Base-by-base conservation (phyloP, 768 basidiomycete genomes). In the Trametes gibbosa region DNA sequence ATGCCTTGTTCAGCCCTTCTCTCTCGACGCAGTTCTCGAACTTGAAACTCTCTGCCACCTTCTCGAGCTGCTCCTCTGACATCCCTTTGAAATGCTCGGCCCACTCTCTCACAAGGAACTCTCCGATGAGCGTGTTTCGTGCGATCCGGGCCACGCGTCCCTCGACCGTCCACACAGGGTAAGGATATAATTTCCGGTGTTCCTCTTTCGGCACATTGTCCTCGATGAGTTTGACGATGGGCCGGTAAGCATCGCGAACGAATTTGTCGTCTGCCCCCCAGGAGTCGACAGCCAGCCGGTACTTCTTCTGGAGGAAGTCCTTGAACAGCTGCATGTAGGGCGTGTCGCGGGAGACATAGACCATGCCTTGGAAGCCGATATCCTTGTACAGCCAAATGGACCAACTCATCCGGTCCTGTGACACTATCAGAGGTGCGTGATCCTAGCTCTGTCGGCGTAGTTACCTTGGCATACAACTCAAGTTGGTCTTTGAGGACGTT, bases 371-470 rank as follows among this genome's bases (percentile, higher is more conserved):
- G 79, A 87, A 88, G 23, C 89, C 89, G 64, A 90, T 87, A 66
- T 90, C 87, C 68, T 89, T 94, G 81, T 89, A 93, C 16, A 91
- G 73, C 92, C 92, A 93, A 74, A 92, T 93, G 0, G 86, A 85
- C 90, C 89, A 92, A 69, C 83, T 84, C 61, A 87, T 69, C 24
- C 81, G 81, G 50, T 71, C 70, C 69, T 70, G 50, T 2, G 3
- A 19, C 19, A 6, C 21, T 27, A 13, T 37, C 3, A 14, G 37
- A 55, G 49, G 49, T 56, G 27, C 17, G 53, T 40, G 9, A 7
- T 48, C 29, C 39, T 25, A 32, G 3, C 14, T 16, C 19, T 19
- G 13, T 5, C 5, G 10, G 24, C 12, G 14, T 1, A 23, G 63
- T 34, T 40, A 83, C 85, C 74, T 85, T 68, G 63, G 82, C 80